Percentiles rank a stretch among this genome's conserved stretches.
These are phyloP conservation scores for Camellia sinensis DNA, from an alignment of 148 eudicot genomes.

Conservation along the genomic window DNA sequence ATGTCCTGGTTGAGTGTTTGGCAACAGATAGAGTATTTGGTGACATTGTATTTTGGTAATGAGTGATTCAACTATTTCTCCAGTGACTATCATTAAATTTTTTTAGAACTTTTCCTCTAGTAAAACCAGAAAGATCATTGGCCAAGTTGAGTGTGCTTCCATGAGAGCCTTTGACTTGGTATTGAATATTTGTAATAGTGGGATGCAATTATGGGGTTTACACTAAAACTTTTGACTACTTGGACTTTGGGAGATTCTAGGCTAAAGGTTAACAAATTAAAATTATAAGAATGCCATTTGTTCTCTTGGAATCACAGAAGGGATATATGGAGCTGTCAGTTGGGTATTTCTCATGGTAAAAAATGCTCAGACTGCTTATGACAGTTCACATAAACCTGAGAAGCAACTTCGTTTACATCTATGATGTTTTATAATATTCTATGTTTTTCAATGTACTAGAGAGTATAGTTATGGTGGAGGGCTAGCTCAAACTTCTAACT, in stretches of 20 bases:
- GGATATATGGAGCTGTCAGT: background rate
- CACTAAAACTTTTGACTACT: conserved; percentile 1
- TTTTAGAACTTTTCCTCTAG: background rate
- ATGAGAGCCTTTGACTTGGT: background rate
- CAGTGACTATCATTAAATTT: too few relatives aligned
- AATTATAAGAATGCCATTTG: background rate
- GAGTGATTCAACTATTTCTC: background rate
- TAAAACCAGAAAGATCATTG: background rate
- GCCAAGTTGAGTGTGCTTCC: background rate
- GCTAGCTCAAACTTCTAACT: background rate
- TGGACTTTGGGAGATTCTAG: conserved; percentile 3
- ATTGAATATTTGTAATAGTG: background rate
- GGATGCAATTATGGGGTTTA: background rate
- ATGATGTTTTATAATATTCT: background rate
- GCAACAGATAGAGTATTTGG: background rate
- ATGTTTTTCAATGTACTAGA: background rate
- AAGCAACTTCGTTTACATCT: background rate
- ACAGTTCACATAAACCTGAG: background rate
- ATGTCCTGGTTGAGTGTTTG: background rate
- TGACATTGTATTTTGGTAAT: background rate
- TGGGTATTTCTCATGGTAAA: background rate
- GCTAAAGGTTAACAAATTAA: background rate
- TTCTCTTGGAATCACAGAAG: background rate
- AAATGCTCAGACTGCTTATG: background rate
- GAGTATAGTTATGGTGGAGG: background rate